Base-by-base conservation (phyloP, 257 asterid genomes). In the Catharanthus roseus region DNA sequence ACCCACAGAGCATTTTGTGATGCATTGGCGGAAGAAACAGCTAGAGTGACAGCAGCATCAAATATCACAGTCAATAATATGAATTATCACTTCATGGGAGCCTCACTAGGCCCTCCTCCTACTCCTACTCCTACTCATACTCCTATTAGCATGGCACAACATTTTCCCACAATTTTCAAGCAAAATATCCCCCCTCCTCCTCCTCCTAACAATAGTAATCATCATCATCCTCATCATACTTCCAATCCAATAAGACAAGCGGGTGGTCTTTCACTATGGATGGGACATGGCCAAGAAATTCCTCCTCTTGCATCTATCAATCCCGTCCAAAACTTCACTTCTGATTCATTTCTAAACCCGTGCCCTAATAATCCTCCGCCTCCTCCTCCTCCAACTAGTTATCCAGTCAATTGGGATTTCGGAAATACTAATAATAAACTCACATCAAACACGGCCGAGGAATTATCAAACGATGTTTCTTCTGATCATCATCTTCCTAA, bases 1-100 rank as follows among this genome's bases (percentile, higher is more conserved):
- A 93, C 97, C 33, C 98, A 93, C 71, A 85, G 98, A 66, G 98
- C 98, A 10, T 93, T 93, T 73, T 93, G 98, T 69, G 98, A 93
- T 34, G 98, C 97, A 73, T 72, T 93, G 69, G 96, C 96, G 0
- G 96, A 88, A 78, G 98, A 93, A 78, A 90, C 97, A 0, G 97
- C 97, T 29, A 82, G 96, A 82, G 71, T 89, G 63, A 82, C 88
- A 31, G 93, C 96, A 34, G 88, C 91, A 36, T 76, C 96, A 16
- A 86, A 81, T 77, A 76, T 84, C 23, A 73, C 76, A 26, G 71
- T 71, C 56, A 74, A 58, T 57, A 80, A 51, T 55, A 75, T 82
- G 75, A 80, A 81, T 69, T 82, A 83, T 72, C 91, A 85, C 66
- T 88, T 90, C 84, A 76, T 81, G 0, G 95, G 87, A 62, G 76